Evolutionary conservation across 1,284 basidiomycete genomes (phyloP).

Genomic region (Apiotrichum veenhuisii): DNA sequence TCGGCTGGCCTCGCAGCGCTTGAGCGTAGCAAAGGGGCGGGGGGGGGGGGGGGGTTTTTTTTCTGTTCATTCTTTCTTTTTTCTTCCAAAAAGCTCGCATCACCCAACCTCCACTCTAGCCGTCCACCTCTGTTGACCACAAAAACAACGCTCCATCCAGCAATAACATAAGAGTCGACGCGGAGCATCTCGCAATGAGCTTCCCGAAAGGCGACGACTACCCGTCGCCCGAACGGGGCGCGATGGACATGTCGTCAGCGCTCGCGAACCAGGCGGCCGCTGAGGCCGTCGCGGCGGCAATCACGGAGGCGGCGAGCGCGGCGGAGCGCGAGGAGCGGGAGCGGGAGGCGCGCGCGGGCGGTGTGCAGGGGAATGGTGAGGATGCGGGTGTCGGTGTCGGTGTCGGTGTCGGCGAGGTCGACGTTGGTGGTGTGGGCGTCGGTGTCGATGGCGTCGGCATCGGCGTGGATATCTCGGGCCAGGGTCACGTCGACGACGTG

Average conservation of each 20-base stretch:
- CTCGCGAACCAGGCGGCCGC: conserved; percentile 39
- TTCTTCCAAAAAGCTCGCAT: conserved; percentile 5
- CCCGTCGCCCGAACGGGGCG: conserved; percentile 12
- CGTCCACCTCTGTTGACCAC: conserved; percentile 14
- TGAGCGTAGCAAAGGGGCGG: too few species aligned
- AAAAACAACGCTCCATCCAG: conserved; percentile 28
- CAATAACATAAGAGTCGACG: too few species aligned
- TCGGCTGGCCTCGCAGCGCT: too few species aligned
- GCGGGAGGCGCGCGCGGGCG: neutral
- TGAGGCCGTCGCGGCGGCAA: conserved; percentile 30
- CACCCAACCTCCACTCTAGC: conserved; percentile 19
- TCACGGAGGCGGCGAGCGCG: conserved; percentile 5
- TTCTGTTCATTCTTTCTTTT: conserved; percentile 12
- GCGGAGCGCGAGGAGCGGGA: neutral
- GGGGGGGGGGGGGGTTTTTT: neutral
- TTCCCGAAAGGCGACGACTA: conserved; percentile 14
- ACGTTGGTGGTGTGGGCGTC: too few species aligned
- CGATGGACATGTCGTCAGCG: conserved; percentile 34
- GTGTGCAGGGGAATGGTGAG: too few species aligned
- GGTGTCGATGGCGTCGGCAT: too few species aligned
- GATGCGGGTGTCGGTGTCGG: too few species aligned
- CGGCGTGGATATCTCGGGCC: too few species aligned
- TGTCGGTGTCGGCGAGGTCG: too few species aligned
- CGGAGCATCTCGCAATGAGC: too few species aligned
- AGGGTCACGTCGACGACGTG: too few species aligned